Evolutionary conservation across 257 asterid genomes (phyloP).

Genomic region (Nicotiana attenuata): DNA sequence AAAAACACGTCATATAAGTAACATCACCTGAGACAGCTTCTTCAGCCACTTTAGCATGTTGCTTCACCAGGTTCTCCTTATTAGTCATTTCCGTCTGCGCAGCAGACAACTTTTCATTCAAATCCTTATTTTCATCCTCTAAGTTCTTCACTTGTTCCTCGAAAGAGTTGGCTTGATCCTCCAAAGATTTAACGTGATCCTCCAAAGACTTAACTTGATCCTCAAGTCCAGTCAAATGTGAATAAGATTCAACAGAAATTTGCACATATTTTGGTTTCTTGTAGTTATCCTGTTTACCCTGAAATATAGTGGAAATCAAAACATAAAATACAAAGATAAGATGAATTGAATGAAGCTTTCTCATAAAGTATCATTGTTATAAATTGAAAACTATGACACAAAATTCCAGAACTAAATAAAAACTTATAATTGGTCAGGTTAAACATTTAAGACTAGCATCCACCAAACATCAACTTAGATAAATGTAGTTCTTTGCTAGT

Average conservation of each 20-base stretch:
- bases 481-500: neutral
- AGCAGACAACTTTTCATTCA: constrained; percentile 73
- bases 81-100: constrained; percentile 63
- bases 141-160: constrained; percentile 65
- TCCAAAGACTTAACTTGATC: constrained; percentile 66
- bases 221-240: constrained; percentile 90
- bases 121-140: constrained; percentile 67
- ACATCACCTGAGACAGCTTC: constrained; percentile 89
- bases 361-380: neutral
- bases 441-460: neutral
- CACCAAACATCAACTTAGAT: neutral
- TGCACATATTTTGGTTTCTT: constrained; percentile 90
- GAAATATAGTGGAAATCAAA: constrained; percentile 14
- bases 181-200: constrained; percentile 58
- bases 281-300: constrained; percentile 54
- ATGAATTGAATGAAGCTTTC: neutral
- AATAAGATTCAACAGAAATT: constrained; percentile 85
- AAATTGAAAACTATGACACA: neutral
- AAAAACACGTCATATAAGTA: neutral
- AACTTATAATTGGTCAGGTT: neutral
- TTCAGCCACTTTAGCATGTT: constrained; percentile 97
- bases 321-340: neutral
- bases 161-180: constrained; percentile 58
- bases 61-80: constrained; percentile 85
- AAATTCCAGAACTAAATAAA: neutral